phyloP scores from a whole-genome alignment of 2,329 filamentous ascomycete species.

The Madurella mycetomatis region DNA sequence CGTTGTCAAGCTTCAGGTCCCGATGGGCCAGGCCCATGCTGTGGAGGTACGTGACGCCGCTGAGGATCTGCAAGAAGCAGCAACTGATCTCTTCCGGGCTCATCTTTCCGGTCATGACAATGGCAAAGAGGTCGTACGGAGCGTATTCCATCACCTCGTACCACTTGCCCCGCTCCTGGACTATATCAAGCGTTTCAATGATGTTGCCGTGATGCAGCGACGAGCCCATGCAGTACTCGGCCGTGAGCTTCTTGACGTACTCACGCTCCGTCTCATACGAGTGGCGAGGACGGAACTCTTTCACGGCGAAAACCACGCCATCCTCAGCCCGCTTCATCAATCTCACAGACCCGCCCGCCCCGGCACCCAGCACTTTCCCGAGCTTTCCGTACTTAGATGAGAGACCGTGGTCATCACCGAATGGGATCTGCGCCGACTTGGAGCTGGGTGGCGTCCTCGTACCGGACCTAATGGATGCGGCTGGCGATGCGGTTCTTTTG shows the following conservation, averaged over 20 bases:
- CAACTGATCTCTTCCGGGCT: conserved; percentile 84
- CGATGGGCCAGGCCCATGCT: conserved; percentile 92
- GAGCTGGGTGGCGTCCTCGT: conserved; percentile 44
- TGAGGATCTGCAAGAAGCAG: conserved; percentile 89
- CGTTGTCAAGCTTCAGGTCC: conserved; percentile 95
- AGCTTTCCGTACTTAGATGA: conserved; percentile 93
- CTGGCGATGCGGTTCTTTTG: conserved; percentile 63
- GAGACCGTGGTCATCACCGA: conserved; percentile 88
- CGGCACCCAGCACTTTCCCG: conserved; percentile 87
- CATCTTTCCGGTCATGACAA: conserved; percentile 99
- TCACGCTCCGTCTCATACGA: conserved; percentile 91
- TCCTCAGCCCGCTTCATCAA: conserved; percentile 92
- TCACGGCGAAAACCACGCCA: conserved; percentile 91
- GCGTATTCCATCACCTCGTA: conserved; percentile 99
- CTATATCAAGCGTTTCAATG: conserved; percentile 94
- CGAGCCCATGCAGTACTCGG: conserved; percentile 96
- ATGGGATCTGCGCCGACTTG: conserved; percentile 67
- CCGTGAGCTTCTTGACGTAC: conserved; percentile 96
- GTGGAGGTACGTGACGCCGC: conserved; percentile 90
- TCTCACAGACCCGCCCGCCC: conserved; percentile 89
- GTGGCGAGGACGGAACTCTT: conserved; percentile 90
- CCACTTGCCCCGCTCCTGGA: conserved; percentile 91
- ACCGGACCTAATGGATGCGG: conserved; percentile 48
- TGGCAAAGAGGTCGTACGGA: conserved; percentile 91
- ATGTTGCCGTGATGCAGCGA: conserved; percentile 97